Percentiles rank a stretch among this genome's conserved stretches.
Evolutionary conservation across 306 rosid genomes (phyloP).

Genomic region (Cercis canadensis): DNA sequence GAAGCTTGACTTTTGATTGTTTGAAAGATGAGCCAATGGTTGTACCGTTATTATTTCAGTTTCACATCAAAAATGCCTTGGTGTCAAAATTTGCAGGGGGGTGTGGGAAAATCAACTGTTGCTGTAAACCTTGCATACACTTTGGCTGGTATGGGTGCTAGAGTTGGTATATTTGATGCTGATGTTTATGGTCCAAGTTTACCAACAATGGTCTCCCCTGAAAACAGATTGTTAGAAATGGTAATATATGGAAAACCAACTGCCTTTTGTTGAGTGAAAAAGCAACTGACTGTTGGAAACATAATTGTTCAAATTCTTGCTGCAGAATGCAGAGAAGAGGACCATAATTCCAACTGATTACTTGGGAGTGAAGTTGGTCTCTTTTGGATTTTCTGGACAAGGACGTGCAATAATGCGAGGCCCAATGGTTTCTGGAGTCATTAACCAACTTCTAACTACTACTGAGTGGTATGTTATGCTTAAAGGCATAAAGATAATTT

Average conservation of each 20-base stretch:
- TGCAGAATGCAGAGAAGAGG: constrained; percentile 81
- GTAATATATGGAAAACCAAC: constrained; percentile 48
- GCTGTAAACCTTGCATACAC: constrained; percentile 96
- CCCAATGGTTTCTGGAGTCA: constrained; percentile 99
- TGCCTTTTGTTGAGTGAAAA: constrained; percentile 28
- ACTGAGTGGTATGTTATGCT: constrained; percentile 71
- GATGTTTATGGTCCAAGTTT: constrained; percentile 99
- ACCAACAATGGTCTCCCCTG: constrained; percentile 99
- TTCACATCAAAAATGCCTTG: constrained; percentile 23
- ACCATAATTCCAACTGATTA: constrained; percentile 94
- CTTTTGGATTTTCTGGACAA: constrained; percentile 97
- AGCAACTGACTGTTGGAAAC: constrained; percentile 7
- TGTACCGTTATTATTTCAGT: constrained; percentile 25
- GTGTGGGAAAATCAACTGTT: constrained; percentile 94
- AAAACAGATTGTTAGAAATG: constrained; percentile 82
- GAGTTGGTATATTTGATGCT: constrained; percentile 97
- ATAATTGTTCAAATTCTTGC: constrained; percentile 39
- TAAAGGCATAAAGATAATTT: background rate
- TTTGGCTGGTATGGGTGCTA: constrained; percentile 98
- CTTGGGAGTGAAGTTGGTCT: constrained; percentile 92
- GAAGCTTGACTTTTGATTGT: background rate
- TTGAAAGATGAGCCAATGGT: constrained; percentile 22
- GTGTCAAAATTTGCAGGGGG: constrained; percentile 70
- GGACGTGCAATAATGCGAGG: constrained; percentile 99
- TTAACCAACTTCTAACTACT: constrained; percentile 91